These are phyloP conservation scores for Kodamaea nitidulidarum DNA, from an alignment of 805 yeast genomes.

Conservation along the genomic window DNA sequence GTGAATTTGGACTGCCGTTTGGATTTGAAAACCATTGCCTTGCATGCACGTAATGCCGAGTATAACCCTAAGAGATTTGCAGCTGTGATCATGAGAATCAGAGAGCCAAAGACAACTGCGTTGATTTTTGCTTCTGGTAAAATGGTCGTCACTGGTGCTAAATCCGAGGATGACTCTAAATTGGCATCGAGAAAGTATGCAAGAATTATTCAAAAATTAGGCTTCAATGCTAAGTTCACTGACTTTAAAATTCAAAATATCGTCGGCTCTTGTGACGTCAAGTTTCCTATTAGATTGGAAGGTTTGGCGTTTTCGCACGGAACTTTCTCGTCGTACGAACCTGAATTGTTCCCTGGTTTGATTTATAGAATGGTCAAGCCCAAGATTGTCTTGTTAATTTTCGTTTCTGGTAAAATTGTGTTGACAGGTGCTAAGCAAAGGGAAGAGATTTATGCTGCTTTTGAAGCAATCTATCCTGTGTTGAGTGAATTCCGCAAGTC, in stretches of 20 bases:
- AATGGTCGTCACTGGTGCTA: constrained; percentile 99
- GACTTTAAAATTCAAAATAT: constrained; percentile 97
- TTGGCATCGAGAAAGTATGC: constrained; percentile 97
- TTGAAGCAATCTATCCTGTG: constrained; percentile 97
- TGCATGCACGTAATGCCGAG: constrained; percentile 98
- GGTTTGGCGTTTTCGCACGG: constrained; percentile 98
- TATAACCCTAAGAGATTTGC: constrained; percentile 98
- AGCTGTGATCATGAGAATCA: constrained; percentile 97
- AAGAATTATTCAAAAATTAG: constrained; percentile 94
- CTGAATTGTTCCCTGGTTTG: constrained; percentile 95
- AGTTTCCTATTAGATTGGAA: constrained; percentile 94
- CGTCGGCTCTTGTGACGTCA: constrained; percentile 98
- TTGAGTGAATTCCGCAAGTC: constrained; percentile 94
- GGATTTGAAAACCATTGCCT: constrained; percentile 93
- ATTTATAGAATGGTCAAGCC: constrained; percentile 99
- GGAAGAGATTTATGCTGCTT: constrained; percentile 97
- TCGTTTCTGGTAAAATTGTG: constrained; percentile 96
- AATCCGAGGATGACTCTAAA: constrained; percentile 97
- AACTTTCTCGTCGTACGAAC: constrained; percentile 97
- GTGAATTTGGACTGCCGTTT: constrained; percentile 94
- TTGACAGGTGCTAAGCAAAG: constrained; percentile 98
- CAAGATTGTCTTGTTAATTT: constrained; percentile 89
- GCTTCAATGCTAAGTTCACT: constrained; percentile 95
- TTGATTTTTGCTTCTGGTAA: constrained; percentile 97
- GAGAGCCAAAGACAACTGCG: constrained; percentile 98